Percentiles rank a stretch among this genome's conserved stretches.
phyloP scores from a whole-genome alignment of 1,284 basidiomycete species.

The Sparassis latifolia region DNA sequence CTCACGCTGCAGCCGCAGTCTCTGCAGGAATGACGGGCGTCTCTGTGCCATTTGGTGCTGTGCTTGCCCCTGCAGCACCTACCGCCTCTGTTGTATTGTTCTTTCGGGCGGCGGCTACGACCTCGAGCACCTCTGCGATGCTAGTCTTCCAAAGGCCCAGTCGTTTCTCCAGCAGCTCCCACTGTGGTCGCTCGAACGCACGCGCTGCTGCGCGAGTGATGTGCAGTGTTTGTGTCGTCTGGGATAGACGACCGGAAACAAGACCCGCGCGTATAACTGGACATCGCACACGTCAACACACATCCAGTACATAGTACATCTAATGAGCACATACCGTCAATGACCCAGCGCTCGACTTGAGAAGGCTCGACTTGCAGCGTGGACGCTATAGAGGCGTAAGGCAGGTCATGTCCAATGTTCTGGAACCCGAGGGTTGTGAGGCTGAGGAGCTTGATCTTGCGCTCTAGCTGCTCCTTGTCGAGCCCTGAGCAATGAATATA shows the following conservation, averaged over 20 bases:
- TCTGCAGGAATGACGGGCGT: slow-evolving; percentile 15
- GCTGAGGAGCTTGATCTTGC: slow-evolving; percentile 78
- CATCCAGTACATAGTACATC: neutral
- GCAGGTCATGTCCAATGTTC: slow-evolving; percentile 69
- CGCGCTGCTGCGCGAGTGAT: slow-evolving; percentile 76
- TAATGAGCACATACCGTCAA: slow-evolving; percentile 61
- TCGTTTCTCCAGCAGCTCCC: slow-evolving; percentile 77
- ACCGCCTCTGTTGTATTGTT: slow-evolving; percentile 22
- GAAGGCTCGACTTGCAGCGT: slow-evolving; percentile 60
- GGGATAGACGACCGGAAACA: slow-evolving; percentile 80
- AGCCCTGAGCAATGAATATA: slow-evolving; percentile 32
- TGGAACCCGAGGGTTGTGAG: slow-evolving; percentile 76
- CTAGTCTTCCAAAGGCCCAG: slow-evolving; percentile 77
- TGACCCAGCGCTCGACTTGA: slow-evolving; percentile 88
- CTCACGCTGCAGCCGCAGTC: slow-evolving; percentile 15
- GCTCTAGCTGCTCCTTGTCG: slow-evolving; percentile 53
- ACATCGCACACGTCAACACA: neutral
- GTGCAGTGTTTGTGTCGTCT: slow-evolving; percentile 71
- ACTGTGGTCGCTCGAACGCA: slow-evolving; percentile 74
- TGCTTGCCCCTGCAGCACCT: slow-evolving; percentile 3
- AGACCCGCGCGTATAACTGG: slow-evolving; percentile 83
- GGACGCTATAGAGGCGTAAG: slow-evolving; percentile 70
- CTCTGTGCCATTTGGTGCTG: slow-evolving; percentile 12
- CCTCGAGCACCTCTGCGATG: slow-evolving; percentile 60
- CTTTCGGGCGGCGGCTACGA: slow-evolving; percentile 55